Base-by-base conservation (phyloP, 116 monocot genomes). In the Trichopus zeylanicus region DNA sequence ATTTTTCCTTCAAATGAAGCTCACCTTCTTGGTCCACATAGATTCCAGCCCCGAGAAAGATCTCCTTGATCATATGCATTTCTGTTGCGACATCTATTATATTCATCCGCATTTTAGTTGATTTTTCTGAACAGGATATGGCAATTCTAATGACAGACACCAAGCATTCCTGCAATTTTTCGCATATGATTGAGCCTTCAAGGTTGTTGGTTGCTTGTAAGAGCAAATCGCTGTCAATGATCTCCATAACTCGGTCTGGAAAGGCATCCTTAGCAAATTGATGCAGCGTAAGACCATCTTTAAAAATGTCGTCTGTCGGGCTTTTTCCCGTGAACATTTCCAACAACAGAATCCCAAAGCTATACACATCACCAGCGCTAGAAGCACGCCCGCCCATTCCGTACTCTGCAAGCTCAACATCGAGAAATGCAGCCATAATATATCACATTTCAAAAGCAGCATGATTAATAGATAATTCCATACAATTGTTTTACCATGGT, bases 281-380 rank as follows among this genome's bases (percentile, higher is more conserved):
- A 26, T 47, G 65, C n/a, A 73, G 66, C 22, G 9, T 60, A 7
- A 60, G 21, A 21, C 49, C 57, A 16, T 74, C 51, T 15, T 56
- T 42, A n/a, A 63, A 58, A 7, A 9, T 53, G 0, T 48, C 18
- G 16, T 51, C 23, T n/a, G n/a, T n/a, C n/a, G n/a, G n/a, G n/a
- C n/a, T n/a, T n/a, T n/a, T n/a, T n/a, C 68, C 61, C 3, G 74
- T 75, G 3, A 75, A 19, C 68, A 75, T 57, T 37, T 75, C 68
- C 2, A 75, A 22, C 8, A 75, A 19, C 1, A 75, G 46, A 33
- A 75, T 51, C 15, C 74, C 68, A 12, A 56, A 75, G 23, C 74
- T 74, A 52, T 74, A 74, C 0, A 73, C 67, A 53, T 73, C 73
- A 10, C 73, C 67, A 7, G 26, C 6, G 0, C 27, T 62, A 7